A percentile compares a stretch with the other conserved stretches of the same genome.
These are phyloP conservation scores for Cyberlindnera lachancei DNA, from an alignment of 805 yeast species.

Conservation along the genomic window DNA sequence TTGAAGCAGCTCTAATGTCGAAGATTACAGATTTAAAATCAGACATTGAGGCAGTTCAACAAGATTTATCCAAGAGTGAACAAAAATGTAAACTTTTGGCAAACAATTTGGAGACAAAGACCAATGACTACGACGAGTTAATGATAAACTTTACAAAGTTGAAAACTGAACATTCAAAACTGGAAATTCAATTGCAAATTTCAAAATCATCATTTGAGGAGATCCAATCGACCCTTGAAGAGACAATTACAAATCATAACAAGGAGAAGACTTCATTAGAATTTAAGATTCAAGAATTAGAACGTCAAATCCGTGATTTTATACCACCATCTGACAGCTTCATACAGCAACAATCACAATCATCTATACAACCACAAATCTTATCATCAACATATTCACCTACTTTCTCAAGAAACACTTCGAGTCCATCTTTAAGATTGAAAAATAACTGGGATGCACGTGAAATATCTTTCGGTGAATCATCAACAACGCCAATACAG, in stretches of 20 bases:
- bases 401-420: slow-evolving; percentile 9
- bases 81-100: slow-evolving; percentile 23
- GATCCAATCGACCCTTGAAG: slow-evolving; percentile 20
- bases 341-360: slow-evolving; percentile 5
- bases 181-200: slow-evolving; percentile 15
- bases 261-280: slow-evolving; percentile 15
- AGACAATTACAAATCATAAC: slow-evolving; percentile 8
- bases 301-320: slow-evolving; percentile 13
- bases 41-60: slow-evolving; percentile 34
- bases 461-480: slow-evolving; percentile 38
- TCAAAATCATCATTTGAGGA: slow-evolving; percentile 21
- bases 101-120: slow-evolving; percentile 24
- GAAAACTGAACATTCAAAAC: slow-evolving; percentile 20
- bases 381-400: slow-evolving; percentile 2
- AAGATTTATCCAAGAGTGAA: slow-evolving; percentile 18
- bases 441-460: slow-evolving; percentile 17
- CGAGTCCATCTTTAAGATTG: slow-evolving; percentile 15
- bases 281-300: slow-evolving; percentile 13
- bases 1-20: slow-evolving; percentile 57
- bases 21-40: slow-evolving; percentile 38
- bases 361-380: slow-evolving; percentile 13
- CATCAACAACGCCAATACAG: slow-evolving; percentile 38
- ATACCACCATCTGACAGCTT: too few species aligned
- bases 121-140: slow-evolving; percentile 17
- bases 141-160: slow-evolving; percentile 14